Conservation (phyloP, 805 yeast genomes). For the Candida nemodendra region DNA sequence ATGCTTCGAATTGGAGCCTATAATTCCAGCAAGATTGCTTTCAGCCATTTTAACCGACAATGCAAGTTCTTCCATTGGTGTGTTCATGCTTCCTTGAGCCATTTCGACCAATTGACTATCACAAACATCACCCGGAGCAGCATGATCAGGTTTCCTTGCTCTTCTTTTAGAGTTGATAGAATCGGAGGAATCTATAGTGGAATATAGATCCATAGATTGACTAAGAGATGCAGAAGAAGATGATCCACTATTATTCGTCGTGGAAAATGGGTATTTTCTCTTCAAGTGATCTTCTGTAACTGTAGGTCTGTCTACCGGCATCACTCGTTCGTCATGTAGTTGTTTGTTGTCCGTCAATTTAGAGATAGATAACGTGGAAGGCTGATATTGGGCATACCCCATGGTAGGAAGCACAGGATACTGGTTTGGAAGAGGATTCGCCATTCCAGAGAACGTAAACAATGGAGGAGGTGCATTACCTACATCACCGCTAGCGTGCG, state of each 20-base stretch:
- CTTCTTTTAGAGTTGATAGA: slow-evolving; percentile 24
- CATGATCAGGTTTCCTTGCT: slow-evolving; percentile 32
- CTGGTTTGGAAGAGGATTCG: not conserved
- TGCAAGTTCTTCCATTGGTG: slow-evolving; percentile 38
- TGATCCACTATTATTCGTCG: slow-evolving; percentile 5
- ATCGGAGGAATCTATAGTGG: slow-evolving; percentile 6
- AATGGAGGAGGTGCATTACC: slow-evolving; percentile 9
- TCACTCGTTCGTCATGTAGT: not conserved
- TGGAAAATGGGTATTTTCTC: slow-evolving; percentile 8
- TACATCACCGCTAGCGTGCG: slow-evolving; percentile 6
- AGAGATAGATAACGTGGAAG: not conserved
- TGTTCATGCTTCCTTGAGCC: slow-evolving; percentile 34
- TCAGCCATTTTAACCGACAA: slow-evolving; percentile 34
- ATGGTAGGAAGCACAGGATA: not conserved
- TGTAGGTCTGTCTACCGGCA: not conserved
- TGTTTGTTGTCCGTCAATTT: not conserved
- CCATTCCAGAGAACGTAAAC: slow-evolving; percentile 1
- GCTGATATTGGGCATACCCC: not conserved
- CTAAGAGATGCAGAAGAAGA: slow-evolving; percentile 12
- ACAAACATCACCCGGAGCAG: slow-evolving; percentile 34
- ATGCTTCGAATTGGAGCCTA: slow-evolving; percentile 11
- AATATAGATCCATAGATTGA: slow-evolving; percentile 11
- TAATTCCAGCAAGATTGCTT: slow-evolving; percentile 19
- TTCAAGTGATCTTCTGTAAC: not conserved
- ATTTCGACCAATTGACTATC: slow-evolving; percentile 38